Evolutionary conservation across 2,329 filamentous ascomycete genomes (phyloP).

Genomic region (Aureobasidium zeae): DNA sequence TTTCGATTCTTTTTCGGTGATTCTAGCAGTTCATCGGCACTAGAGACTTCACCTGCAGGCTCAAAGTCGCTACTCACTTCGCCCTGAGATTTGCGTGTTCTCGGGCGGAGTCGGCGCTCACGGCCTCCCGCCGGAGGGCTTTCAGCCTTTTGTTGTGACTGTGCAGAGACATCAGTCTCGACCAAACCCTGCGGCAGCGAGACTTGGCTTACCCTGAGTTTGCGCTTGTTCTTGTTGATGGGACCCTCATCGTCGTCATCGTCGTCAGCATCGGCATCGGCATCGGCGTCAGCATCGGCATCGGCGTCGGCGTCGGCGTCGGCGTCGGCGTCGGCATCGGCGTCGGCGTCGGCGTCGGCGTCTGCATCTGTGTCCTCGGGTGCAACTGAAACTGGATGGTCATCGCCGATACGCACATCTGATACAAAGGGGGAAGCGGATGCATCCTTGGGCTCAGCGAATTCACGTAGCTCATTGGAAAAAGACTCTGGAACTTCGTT

Average conservation of each 20-base stretch:
- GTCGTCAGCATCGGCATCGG: conserved; percentile 30
- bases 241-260: conserved; percentile 33
- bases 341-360: conserved; percentile 20
- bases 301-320: conserved; percentile 20
- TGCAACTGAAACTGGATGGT: conserved; percentile 27
- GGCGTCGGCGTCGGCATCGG: conserved; percentile 25
- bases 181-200: conserved; percentile 7
- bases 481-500: conserved; percentile 20
- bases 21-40: conserved; percentile 14
- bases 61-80: conserved; percentile 57
- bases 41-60: conserved; percentile 36
- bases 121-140: conserved; percentile 24
- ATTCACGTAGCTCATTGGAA: background rate
- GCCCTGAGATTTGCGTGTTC: conserved; percentile 33
- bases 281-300: no score
- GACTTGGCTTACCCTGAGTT: conserved; percentile 20
- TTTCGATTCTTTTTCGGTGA: conserved; percentile 25
- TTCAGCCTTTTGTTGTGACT: conserved; percentile 22
- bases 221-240: conserved; percentile 28
- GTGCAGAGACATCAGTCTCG: conserved; percentile 23
- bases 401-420: conserved; percentile 16
- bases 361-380: conserved; percentile 26
- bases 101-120: conserved; percentile 32
- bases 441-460: background rate
- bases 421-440: conserved; percentile 13